Conservation (phyloP, 2,329 filamentous ascomycete genomes). For the Fusarium cicatricum region DNA sequence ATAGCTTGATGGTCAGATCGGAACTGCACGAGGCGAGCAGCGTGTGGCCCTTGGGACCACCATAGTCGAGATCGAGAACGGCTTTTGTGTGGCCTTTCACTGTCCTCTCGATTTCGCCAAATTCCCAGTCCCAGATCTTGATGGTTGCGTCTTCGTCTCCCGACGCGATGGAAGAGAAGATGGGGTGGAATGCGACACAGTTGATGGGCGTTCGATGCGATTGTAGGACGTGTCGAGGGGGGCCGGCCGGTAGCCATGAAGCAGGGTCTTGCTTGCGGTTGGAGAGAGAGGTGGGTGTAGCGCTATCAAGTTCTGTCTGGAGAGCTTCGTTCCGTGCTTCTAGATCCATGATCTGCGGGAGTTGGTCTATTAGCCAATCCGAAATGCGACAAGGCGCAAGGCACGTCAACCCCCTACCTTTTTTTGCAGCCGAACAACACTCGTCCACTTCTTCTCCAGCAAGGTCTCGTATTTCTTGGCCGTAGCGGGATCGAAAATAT, state of each 20-base stretch:
- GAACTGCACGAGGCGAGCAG: conserved; percentile 75
- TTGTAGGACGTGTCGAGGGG: conserved; percentile 82
- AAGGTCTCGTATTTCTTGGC: conserved; percentile 94
- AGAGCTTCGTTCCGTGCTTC: conserved; percentile 77
- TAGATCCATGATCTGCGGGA: conserved; percentile 84
- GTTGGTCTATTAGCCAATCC: conserved; percentile 10
- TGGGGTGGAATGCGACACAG: conserved; percentile 89
- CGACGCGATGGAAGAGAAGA: conserved; percentile 88
- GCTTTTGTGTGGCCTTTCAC: conserved; percentile 91
- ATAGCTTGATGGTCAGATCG: conserved; percentile 92
- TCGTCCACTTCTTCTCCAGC: conserved; percentile 98
- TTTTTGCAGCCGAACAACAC: conserved; percentile 91
- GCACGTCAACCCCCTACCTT: conserved; percentile 67
- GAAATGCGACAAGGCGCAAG: conserved; percentile 2
- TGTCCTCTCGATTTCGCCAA: conserved; percentile 87
- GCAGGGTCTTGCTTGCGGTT: conserved; percentile 73
- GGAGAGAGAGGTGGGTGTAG: conserved; percentile 78
- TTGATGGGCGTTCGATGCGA: conserved; percentile 87
- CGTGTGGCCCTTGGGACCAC: conserved; percentile 79
- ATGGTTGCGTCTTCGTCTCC: conserved; percentile 92
- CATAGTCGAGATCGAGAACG: conserved; percentile 88
- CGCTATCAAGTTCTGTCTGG: conserved; percentile 84
- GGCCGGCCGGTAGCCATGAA: conserved; percentile 85
- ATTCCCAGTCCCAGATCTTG: conserved; percentile 97
- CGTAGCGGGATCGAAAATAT: conserved; percentile 78